Base-by-base conservation (phyloP, 768 basidiomycete genomes). In the Favolaschia claudopus region DNA sequence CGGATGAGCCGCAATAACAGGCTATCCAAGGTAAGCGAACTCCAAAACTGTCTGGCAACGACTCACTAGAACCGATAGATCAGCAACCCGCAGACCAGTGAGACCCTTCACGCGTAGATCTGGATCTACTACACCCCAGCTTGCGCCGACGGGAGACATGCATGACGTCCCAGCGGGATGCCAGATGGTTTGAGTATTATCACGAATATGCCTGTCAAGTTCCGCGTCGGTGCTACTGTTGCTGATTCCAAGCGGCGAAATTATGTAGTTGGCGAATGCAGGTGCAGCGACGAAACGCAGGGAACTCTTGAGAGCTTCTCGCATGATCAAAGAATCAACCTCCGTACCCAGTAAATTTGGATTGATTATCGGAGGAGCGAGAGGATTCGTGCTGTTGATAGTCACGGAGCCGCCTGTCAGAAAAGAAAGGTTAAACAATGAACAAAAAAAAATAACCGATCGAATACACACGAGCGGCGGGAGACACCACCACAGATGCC, bases 311-410 rank as follows among this genome's bases (percentile, higher is more conserved):
- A 67, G 43, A 36, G 55, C 63, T 20, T 62, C 55, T 29, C 65
- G 62, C 58, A 72, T 63, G n/a, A 58, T 64, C 17, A 54, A 39
- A 33, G 65, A 59, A 56, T 70, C 72, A 50, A 65, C 59, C 8
- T 59, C 49, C 8, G 58, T 40, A 33, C 50, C 62, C 28, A 77
- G 72, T 71, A 81, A 78, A 56, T 75, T 75, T 0, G 80, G 78
- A 64, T 83, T 76, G 69, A 84, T 79, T 22, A 70, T 38, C 3
- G 83, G 81, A 27, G 68, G 34, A 38, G 70, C 72, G 69, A 81
- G 82, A 19, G 79, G 72, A 59, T 74, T 67, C 19, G 69, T 76
- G n/a, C 78, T 77, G 43, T 69, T 77, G 62, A 82, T 59, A n/a
- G 57, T 65, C 17, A 74, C 36, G 27, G 61, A 64, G 15, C 73